phyloP scores from a whole-genome alignment of 192 early-diverging fungal species.

The Umbelopsis sp. region DNA sequence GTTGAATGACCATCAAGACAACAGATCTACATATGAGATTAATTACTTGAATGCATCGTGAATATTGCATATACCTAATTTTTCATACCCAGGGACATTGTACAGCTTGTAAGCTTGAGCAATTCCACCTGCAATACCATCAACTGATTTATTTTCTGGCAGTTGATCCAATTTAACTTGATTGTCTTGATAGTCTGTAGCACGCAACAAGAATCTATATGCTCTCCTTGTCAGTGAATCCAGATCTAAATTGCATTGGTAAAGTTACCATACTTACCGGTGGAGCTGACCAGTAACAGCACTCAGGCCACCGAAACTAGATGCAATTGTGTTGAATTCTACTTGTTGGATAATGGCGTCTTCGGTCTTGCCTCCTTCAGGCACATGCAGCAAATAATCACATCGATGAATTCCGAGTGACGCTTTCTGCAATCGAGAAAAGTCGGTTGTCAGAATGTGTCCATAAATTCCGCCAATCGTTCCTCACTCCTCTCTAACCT shows the following conservation, averaged over 20 bases:
- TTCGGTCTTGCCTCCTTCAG: slow-evolving; percentile 43
- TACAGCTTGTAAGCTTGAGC: slow-evolving; percentile 73
- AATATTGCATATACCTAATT: neutral
- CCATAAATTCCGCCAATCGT: neutral
- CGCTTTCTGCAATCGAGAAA: slow-evolving; percentile 46
- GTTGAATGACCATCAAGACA: slow-evolving; percentile 89
- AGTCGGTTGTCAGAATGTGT: neutral
- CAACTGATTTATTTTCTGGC: slow-evolving; percentile 70
- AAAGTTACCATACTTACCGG: slow-evolving; percentile 45
- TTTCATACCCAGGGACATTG: slow-evolving; percentile 49
- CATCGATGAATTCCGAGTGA: slow-evolving; percentile 88
- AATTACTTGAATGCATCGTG: too few relatives aligned
- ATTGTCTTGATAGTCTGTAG: slow-evolving; percentile 44
- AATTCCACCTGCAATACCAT: slow-evolving; percentile 73
- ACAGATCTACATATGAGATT: slow-evolving; percentile 61
- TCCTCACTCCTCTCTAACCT: slow-evolving; percentile 43
- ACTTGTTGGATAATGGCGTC: slow-evolving; percentile 84
- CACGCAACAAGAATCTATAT: slow-evolving; percentile 51
- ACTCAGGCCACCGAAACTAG: slow-evolving; percentile 88
- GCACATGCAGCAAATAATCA: slow-evolving; percentile 87
- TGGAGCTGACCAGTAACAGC: slow-evolving; percentile 77
- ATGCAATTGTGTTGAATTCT: slow-evolving; percentile 95
- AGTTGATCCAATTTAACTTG: slow-evolving; percentile 50
- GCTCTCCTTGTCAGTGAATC: too few relatives aligned
- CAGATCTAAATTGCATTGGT: too few relatives aligned